Conservation (phyloP, 345 rosid species). For the Salix brachista region DNA sequence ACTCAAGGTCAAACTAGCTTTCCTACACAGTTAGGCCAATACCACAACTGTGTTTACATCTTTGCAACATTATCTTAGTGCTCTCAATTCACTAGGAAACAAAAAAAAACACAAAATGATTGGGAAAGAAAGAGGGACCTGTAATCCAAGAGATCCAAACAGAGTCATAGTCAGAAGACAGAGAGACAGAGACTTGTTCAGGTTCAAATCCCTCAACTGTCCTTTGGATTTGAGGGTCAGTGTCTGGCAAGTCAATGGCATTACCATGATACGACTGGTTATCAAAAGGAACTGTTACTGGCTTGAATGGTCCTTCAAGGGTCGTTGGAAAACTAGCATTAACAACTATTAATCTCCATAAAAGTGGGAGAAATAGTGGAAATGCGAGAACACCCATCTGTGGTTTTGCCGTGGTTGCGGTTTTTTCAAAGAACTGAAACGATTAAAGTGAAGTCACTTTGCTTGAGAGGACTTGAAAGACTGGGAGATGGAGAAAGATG, state of each 20-base stretch:
- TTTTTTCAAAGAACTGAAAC: background rate
- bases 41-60: too few species aligned
- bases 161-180: slow-evolving; percentile 60
- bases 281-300: slow-evolving; percentile 61
- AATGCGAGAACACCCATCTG: slow-evolving; percentile 6
- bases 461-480: background rate
- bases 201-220: slow-evolving; percentile 44
- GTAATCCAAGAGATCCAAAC: slow-evolving; percentile 89
- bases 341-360: slow-evolving; percentile 5
- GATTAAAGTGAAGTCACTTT: background rate
- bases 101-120: background rate
- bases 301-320: slow-evolving; percentile 69
- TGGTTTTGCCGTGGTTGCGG: background rate
- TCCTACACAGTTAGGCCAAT: too few species aligned
- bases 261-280: slow-evolving; percentile 37
- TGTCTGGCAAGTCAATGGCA: slow-evolving; percentile 68
- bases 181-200: slow-evolving; percentile 72
- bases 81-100: background rate
- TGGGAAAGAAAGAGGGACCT: slow-evolving; percentile 31
- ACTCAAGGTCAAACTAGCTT: background rate
- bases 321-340: slow-evolving; percentile 45
- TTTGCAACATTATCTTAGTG: background rate
- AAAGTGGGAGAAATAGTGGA: background rate
- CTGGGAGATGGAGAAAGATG: background rate
- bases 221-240: slow-evolving; percentile 50